phyloP scores from a whole-genome alignment of 108 stramenopile genomes.

The Nitzschia sp. region DNA sequence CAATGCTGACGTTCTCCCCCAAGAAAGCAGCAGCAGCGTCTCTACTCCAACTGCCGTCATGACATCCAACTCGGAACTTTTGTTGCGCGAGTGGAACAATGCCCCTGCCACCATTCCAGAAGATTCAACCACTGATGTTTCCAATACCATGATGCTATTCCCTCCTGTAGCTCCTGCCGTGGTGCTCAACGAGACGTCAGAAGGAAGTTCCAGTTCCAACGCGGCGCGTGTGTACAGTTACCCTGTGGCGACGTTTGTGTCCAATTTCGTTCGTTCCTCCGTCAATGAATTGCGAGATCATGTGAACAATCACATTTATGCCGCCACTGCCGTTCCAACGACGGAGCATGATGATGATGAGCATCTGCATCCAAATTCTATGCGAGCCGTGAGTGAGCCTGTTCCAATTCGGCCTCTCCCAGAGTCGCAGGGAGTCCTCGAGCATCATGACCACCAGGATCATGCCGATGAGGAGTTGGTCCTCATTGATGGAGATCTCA shows the following conservation, averaged over 20 bases:
- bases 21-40: too few species aligned
- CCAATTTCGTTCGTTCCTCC: conserved; percentile 43
- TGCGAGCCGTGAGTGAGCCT: background rate
- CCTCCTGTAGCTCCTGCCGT: conserved; percentile 26
- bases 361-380: background rate
- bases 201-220: conserved; percentile 1
- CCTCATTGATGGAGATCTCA: conserved; percentile 50
- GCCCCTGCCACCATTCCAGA: background rate
- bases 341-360: background rate
- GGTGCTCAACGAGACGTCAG: conserved; percentile 21
- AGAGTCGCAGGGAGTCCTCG: background rate
- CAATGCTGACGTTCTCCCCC: too few species aligned
- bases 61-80: conserved; percentile 13
- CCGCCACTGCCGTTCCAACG: conserved; percentile 6
- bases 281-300: conserved; percentile 29
- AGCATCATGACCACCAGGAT: background rate
- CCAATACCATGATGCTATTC: background rate
- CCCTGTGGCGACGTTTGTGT: conserved; percentile 55
- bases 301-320: conserved; percentile 13
- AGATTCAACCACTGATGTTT: background rate
- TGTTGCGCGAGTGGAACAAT: conserved; percentile 13
- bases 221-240: conserved; percentile 20
- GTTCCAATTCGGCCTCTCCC: too few species aligned
- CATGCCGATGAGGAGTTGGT: conserved; percentile 32
- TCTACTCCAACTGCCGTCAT: background rate